Evolutionary conservation across 352 stramenopile species (phyloP), one percentile per base, ranked within the genome.

Genomic region (Globisporangium ultimum): DNA sequence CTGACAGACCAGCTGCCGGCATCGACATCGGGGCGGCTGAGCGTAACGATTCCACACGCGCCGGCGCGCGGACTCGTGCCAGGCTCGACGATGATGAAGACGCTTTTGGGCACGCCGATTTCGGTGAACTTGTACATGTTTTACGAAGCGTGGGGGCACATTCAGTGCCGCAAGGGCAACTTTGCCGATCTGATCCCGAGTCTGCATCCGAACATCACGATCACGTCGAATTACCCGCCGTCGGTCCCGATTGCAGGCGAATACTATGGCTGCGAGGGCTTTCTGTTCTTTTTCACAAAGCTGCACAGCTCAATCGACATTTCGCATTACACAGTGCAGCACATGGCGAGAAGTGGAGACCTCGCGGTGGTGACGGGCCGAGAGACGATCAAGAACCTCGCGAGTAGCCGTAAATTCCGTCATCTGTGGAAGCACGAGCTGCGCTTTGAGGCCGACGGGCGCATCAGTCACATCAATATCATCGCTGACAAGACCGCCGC

Each of bases 361-460:
- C 59, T 93, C 15, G 85, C 85, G 0, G 85, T 94, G 12, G 81
- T 94, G 18, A 87, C 80, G 0, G 85, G 85, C 21, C 79, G 84
- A 41, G 85, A 94, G 53, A 94, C 83, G 6, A 67, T 94, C 45
- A 76, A 74, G 47, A 94, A 85, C 72, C 64, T 64, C 14, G 46
- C 66, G 40, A 94, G 86, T 65, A 72, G 83, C 42, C 73, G 79
- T 36, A 79, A 84, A 48, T 94, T 92, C 67, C 76, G 83, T 17
- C 85, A 94, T 53, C 68, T 91, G 60, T 94, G 83, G 83, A 89
- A 86, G 60, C 85, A 94, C 60, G 83, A 91, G 58, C 67, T 94
- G 28, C 82, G 83, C 5, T 93, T 94, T 52, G 80, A 88, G 58
- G 74, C 75, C 20, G 83, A 93, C 57, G 85, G 85, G 11, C 79